Evolutionary conservation across 2,329 filamentous ascomycete species (phyloP), one percentile per base, ranked within the genome.

Genomic region (Fusarium sp.): DNA sequence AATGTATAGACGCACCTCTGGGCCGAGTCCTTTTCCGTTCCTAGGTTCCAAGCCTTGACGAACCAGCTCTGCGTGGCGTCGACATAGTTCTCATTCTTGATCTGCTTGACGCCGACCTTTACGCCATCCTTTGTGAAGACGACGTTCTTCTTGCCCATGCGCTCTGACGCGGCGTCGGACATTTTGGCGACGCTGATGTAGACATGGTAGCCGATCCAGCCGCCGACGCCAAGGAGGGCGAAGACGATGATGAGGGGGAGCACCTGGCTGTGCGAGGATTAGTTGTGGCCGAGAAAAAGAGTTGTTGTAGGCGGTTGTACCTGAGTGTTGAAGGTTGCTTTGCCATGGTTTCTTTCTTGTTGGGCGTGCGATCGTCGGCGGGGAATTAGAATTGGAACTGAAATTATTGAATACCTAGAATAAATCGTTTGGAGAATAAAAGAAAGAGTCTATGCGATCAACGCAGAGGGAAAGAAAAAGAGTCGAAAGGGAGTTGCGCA

Each of bases 61-160:
- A 88, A 76, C 76, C 82, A 85, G 64, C 81, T 86, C 78, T 93
- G 90, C 15, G 90, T 92, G 69, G 80, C 81, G 68, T 93, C 90
- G 69, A 91, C 85, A 72, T 92, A 91, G 43, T 83, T 84, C 77
- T 93, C 90, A 49, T 84, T 82, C 64, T 83, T 82, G 45, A 89
- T 75, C 58, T 91, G 82, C 76, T 88, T 89, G 59, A 93, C 83
- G 44, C 87, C 87, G 39, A 93, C 88, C 57, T 85, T 84, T 58
- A 91, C 77, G 51, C 90, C 90, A 53, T 92, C 90, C 73, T 90
- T 91, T 35, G 87, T 88, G 75, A 92, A 90, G 36, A 86, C 80
- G 53, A 93, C 84, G 72, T 93, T 89, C 78, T 89, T 90, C 77
- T 86, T 86, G 73, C 88, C 86, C 84, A 93, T 90, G 71, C 86